Evolutionary conservation across 306 rosid genomes (phyloP).

Genomic region (Prunus mongolica): DNA sequence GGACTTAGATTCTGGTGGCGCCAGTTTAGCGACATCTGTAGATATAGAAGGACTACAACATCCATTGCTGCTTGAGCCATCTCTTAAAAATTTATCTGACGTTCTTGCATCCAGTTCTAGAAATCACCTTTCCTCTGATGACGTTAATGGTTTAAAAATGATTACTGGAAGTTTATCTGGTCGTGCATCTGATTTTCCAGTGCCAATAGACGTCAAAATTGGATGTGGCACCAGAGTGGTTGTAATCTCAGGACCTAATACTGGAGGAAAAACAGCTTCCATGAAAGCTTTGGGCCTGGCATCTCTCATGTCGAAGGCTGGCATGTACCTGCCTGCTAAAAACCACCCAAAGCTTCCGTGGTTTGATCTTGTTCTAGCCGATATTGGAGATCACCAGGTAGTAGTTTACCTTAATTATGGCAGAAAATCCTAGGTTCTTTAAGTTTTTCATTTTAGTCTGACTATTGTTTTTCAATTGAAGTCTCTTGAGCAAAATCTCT

Average conservation of each 20-base stretch:
- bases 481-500: slow-evolving; percentile 97
- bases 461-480: slow-evolving; percentile 45
- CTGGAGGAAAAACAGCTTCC: slow-evolving; percentile 98
- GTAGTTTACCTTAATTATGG: slow-evolving; percentile 30
- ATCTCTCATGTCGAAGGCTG: slow-evolving; percentile 95
- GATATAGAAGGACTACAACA: slow-evolving; percentile 70
- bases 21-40: slow-evolving; percentile 30
- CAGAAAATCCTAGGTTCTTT: slow-evolving; percentile 27
- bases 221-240: slow-evolving; percentile 70
- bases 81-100: slow-evolving; percentile 37
- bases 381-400: slow-evolving; percentile 99
- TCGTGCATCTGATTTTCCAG: slow-evolving; percentile 54
- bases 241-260: slow-evolving; percentile 95
- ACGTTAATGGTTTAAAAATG: slow-evolving; percentile 22
- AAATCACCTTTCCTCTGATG: slow-evolving; percentile 30
- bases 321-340: slow-evolving; percentile 88
- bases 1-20: slow-evolving; percentile 26
- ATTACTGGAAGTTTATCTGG: slow-evolving; percentile 26
- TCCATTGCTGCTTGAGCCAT: slow-evolving; percentile 71
- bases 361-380: slow-evolving; percentile 88
- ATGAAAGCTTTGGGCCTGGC: slow-evolving; percentile 85
- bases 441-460: slow-evolving; percentile 42
- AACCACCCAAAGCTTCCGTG: slow-evolving; percentile 81
- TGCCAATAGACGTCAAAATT: slow-evolving; percentile 85
- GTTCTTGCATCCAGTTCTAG: slow-evolving; percentile 14